Evolutionary conservation across 2,329 filamentous ascomycete species (phyloP).

Genomic region (Anisogramma anomala): DNA sequence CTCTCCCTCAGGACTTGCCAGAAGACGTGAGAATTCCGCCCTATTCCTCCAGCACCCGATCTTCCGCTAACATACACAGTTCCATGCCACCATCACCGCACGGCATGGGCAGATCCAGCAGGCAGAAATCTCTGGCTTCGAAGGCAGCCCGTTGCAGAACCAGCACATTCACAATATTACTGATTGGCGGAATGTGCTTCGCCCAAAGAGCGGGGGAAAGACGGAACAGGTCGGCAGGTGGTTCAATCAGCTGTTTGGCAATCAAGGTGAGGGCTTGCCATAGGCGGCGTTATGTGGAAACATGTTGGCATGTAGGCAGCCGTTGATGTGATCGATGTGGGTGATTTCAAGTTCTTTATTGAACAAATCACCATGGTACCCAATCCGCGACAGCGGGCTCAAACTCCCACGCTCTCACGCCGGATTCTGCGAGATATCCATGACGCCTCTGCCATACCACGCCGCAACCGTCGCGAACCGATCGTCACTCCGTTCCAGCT

Average conservation of each 20-base stretch:
- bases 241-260: constrained; percentile 23
- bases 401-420: constrained; percentile 17
- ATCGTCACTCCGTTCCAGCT: constrained; percentile 65
- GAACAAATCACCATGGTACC: constrained; percentile 9
- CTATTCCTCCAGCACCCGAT: fast-evolving
- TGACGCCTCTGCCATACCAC: constrained; percentile 90
- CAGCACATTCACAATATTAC: constrained; percentile 19
- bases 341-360: neutral
- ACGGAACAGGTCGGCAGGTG: constrained; percentile 17
- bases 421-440: constrained; percentile 41
- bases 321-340: no score
- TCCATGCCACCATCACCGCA: constrained; percentile 26
- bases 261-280: neutral
- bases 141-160: constrained; percentile 15
- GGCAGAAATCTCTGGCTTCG: constrained; percentile 18
- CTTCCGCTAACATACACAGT: constrained; percentile 13
- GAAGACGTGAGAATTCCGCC: constrained; percentile 27
- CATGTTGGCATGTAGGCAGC: neutral
- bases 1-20: constrained; percentile 36
- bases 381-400: neutral
- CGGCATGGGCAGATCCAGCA: constrained; percentile 29
- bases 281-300: neutral
- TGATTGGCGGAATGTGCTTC: constrained; percentile 21
- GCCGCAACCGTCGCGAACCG: constrained; percentile 84
- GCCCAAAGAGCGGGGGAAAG: constrained; percentile 8